Base-by-base conservation (phyloP, 2,329 filamentous ascomycete species). In the Microdochium trichocladiopsis region DNA sequence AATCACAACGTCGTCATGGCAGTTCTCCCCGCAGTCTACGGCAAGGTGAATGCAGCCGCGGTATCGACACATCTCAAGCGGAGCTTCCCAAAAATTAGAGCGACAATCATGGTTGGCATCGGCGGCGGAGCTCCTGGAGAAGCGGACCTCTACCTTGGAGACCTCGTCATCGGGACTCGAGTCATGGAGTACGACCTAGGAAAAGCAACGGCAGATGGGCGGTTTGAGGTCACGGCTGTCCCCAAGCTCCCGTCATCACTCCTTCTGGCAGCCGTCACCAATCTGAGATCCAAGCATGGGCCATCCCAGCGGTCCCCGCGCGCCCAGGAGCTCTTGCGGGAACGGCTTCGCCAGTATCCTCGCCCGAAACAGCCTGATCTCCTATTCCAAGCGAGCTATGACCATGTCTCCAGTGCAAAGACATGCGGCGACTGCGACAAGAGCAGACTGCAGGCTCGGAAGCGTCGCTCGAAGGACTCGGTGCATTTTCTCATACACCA, bases 1-100 rank as follows among this genome's bases (percentile, higher is more conserved):
- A 22, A 28, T 9, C 56, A 60, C 25, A 55, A 60, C 25, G 31
- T 63, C 21, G 57, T 60, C 21, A 56, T 58, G 4, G 55, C 58
- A 8, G 53, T 51, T 47, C 50, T 63, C n/a, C 60, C 59, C 12
- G 51, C 51, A 6, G 52, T 50, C 22, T 56, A 58, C 28, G 58
- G 58, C 18, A 60, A 47, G 2, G 33, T 51, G 6, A 57, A 56
- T 33, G 57, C 58, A 25, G 60, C 58, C 3, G 48, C 45, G 11
- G 59, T 58, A 22, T 55, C 56, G 24, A 51, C 12, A 4, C 12
- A 59, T 18, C 56, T 63, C 55, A 47, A 51, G 21, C 47, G 55
- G 4, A 55, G 49, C 11, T 59, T 59, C n/a, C 53, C 55, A 12
- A 58, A 52, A 2, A 48, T 64, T 6, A 45, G 49, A 2, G 56